Conservation (phyloP, 169 alveolate species). For the Plasmodium adleri region DNA sequence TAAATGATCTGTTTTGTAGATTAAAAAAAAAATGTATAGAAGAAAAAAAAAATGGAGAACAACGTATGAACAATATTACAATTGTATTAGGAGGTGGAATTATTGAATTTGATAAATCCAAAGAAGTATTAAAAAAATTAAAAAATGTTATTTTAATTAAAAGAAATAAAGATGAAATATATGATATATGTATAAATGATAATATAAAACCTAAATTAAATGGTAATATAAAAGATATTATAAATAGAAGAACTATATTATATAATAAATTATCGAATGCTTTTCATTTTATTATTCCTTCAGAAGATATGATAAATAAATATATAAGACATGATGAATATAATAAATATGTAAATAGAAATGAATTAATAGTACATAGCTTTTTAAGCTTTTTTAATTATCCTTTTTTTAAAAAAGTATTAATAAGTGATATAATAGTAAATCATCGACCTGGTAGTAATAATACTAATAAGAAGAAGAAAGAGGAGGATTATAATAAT, state of each 20-base stretch:
- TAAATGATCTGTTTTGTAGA: constrained; percentile 4
- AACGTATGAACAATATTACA: not conserved
- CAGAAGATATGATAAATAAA: constrained; percentile 17
- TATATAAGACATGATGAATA: not conserved
- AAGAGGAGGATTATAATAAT: too few relatives aligned
- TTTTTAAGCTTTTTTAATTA: constrained; percentile 27
- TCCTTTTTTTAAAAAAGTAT: constrained; percentile 21
- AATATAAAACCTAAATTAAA: constrained; percentile 29
- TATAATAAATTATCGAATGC: constrained; percentile 4
- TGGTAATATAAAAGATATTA: constrained; percentile 34
- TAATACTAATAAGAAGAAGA: too few relatives aligned
- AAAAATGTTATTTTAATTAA: constrained; percentile 21
- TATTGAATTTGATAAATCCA: constrained; percentile 34
- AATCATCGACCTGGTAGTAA: too few relatives aligned
- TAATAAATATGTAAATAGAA: constrained; percentile 7
- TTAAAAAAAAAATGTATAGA: not conserved
- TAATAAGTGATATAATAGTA: too few relatives aligned
- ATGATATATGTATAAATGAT: constrained; percentile 46
- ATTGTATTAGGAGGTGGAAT: constrained; percentile 63
- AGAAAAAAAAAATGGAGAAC: not conserved
- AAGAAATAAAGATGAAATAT: constrained; percentile 23
- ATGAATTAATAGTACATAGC: constrained; percentile 31
- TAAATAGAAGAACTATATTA: constrained; percentile 11
- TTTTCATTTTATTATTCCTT: constrained; percentile 45
- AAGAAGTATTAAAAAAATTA: constrained; percentile 13